These are phyloP conservation scores for Colletotrichum graminicola DNA, from an alignment of 2,329 filamentous ascomycete species.

Conservation along the genomic window DNA sequence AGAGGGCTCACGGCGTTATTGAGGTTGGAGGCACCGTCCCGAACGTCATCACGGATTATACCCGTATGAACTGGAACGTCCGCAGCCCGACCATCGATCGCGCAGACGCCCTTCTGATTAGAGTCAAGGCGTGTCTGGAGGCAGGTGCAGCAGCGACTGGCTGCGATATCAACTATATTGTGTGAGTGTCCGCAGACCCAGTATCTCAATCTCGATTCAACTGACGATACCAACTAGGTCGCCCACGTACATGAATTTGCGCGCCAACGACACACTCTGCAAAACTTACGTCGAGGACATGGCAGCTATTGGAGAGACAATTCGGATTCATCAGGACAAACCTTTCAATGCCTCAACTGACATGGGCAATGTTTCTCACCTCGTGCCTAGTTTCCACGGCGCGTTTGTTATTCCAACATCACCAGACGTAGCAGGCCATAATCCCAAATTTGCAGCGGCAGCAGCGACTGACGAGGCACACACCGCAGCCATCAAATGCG, in stretches of 20 bases:
- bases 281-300: constrained; percentile 59
- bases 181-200: constrained; percentile 45
- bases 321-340: constrained; percentile 52
- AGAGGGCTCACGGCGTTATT: constrained; percentile 55
- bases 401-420: constrained; percentile 58
- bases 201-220: neutral
- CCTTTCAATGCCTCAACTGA: constrained; percentile 59
- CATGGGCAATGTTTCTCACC: constrained; percentile 65
- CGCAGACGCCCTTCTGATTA: constrained; percentile 46
- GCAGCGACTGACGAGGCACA: constrained; percentile 57
- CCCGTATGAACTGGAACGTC: constrained; percentile 56
- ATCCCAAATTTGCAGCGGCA: constrained; percentile 57
- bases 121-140: constrained; percentile 54
- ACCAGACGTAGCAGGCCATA: constrained; percentile 53
- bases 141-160: constrained; percentile 52
- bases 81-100: constrained; percentile 51
- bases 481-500: constrained; percentile 56
- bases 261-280: constrained; percentile 59
- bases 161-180: constrained; percentile 52
- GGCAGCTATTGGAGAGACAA: constrained; percentile 53
- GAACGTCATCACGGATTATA: constrained; percentile 56
- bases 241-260: constrained; percentile 59
- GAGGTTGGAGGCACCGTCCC: constrained; percentile 52
- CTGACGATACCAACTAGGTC: constrained; percentile 42
- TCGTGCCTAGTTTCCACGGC: constrained; percentile 61